Base-by-base conservation (phyloP, 192 early-diverging fungal species). In the Martensiomyces pterosporus region DNA sequence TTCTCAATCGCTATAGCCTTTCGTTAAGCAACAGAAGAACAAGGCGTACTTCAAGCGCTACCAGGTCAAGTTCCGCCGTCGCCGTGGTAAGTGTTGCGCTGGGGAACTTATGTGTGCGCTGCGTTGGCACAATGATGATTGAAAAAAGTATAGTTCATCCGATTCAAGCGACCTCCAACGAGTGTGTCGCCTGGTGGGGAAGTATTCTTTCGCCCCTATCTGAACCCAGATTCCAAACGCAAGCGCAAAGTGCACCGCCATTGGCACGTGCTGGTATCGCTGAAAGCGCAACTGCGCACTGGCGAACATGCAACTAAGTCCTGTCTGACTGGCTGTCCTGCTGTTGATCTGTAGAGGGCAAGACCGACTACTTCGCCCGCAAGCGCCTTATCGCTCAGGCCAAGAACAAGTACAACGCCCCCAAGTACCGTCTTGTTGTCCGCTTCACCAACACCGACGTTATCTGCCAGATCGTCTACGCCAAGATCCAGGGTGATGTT, bases 341-440 rank as follows among this genome's bases (percentile, higher is more conserved):
- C n/a, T n/a, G n/a, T 16, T 34, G 33, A 43, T 24, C 38, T 61
- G 47, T 69, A 94, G 94, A 99, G 91, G 94, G 96, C 45, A 99
- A 99, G 88, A 99, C 96, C 75, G 96, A 99, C 85, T 99, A 97
- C 94, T 97, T 95, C 70, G 93, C 96, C 63, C 90, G 96, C 68
- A 97, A 96, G 90, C 85, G 90, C 67, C 82, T 99, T 54, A 86
- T 97, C n/a, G 81, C 86, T 67, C 96, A 99, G 82, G 96, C 96
- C 60, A 99, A 99, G 90, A 95, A 97, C 91, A 99, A 97, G 84
- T 99, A 99, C 91, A 99, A 99, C 88, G 89, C 93, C 48, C 94
- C 94, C 77, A 99, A 99, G 88, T 99, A 97, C 89, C 85, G 96
- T 68, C 78, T 99, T 63, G 93, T 97, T 66, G 96, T 99, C 56